A percentile compares a stretch with the other conserved stretches of the same genome.
Conservation (phyloP, 1,284 basidiomycete species). For the Inonotus hispidus region DNA sequence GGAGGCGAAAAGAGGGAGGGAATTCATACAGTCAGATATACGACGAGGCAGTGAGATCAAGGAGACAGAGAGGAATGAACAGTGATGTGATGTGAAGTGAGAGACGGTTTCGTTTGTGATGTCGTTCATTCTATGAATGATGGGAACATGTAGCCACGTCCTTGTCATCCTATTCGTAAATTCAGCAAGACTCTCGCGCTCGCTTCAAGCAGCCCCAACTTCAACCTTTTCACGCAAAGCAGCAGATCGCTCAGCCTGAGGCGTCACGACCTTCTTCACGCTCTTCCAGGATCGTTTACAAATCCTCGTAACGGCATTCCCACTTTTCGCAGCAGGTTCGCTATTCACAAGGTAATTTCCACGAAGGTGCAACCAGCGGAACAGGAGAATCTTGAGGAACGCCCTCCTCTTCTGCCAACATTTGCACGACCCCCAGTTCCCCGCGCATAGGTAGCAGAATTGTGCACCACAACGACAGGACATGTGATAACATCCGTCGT, state of each 20-base stretch:
- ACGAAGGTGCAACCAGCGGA: constrained; percentile 5
- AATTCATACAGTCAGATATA: not conserved
- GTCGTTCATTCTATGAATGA: not conserved
- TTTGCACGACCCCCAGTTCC: constrained; percentile 6
- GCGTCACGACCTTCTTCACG: not conserved
- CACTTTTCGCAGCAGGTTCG: not conserved
- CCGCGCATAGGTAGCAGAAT: constrained; percentile 48
- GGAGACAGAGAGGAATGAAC: not conserved
- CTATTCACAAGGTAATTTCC: constrained; percentile 14
- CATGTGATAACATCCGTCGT: constrained; percentile 46
- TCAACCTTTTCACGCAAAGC: not conserved
- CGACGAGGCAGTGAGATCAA: too few species aligned
- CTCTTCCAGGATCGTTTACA: constrained; percentile 11
- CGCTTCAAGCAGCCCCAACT: too few species aligned
- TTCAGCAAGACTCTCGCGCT: not conserved
- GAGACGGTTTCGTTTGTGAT: not conserved
- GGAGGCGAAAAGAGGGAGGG: not conserved
- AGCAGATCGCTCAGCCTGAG: not conserved
- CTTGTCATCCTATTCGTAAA: not conserved
- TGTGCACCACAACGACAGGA: constrained; percentile 43
- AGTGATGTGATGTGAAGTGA: not conserved
- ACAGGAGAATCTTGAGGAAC: constrained; percentile 1
- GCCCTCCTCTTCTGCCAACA: constrained; percentile 6
- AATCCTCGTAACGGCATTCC: constrained; percentile 4
- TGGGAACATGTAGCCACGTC: not conserved